Evolutionary conservation across 805 yeast species (phyloP).

Genomic region (Yueomyces sinensis): DNA sequence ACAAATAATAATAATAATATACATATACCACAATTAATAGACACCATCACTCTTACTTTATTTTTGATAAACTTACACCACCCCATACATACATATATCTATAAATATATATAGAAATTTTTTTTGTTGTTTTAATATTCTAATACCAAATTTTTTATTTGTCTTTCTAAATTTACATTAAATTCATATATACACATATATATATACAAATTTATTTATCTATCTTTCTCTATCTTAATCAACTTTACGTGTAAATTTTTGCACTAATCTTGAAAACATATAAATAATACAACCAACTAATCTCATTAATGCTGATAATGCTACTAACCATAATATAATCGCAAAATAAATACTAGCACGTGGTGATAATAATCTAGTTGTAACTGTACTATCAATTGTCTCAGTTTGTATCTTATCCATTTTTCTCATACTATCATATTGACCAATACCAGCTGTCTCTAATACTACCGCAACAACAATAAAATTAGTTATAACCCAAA

Average conservation of each 20-base stretch:
- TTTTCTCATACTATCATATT: conserved; percentile 19
- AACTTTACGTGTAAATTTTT: conserved; percentile 4
- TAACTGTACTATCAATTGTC: conserved; percentile 5
- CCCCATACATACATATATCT: no score
- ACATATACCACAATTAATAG: no score
- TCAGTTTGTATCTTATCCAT: conserved; percentile 4
- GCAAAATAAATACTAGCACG: conserved; percentile 61
- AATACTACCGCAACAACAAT: conserved; percentile 71
- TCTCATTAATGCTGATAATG: conserved; percentile 75
- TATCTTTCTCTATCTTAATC: no score
- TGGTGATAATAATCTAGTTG: conserved; percentile 10
- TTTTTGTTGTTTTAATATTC: no score
- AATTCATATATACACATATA: neutral
- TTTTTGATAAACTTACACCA: no score
- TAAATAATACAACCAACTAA: conserved; percentile 63
- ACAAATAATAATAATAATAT: no score
- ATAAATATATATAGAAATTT: no score
- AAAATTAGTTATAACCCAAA: conserved; percentile 84
- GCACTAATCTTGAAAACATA: conserved; percentile 28
- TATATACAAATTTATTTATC: neutral
- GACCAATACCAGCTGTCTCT: conserved; percentile 67
- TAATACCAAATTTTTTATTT: no score
- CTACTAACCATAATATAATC: conserved; percentile 86
- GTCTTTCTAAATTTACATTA: no score
- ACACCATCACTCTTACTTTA: no score